phyloP scores from a whole-genome alignment of 805 yeast genomes.

The Isabelozyma gotoi region DNA sequence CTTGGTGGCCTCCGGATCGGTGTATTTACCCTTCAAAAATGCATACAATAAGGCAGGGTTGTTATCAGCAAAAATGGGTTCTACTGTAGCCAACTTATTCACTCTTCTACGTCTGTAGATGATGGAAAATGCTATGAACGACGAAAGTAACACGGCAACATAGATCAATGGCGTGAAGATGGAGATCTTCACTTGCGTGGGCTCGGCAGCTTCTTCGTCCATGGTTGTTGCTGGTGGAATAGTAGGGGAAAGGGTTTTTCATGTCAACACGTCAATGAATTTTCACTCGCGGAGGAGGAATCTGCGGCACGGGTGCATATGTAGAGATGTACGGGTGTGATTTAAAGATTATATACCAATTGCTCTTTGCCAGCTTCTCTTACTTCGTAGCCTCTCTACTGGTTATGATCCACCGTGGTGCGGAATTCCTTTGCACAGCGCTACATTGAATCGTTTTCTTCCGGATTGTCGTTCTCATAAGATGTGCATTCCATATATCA shows the following conservation, averaged over 20 bases:
- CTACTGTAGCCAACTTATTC: slow-evolving; percentile 53
- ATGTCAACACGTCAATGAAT: slow-evolving; percentile 1
- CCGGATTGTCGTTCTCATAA: too few relatives aligned
- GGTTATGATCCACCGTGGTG: too few relatives aligned
- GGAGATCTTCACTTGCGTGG: slow-evolving; percentile 30
- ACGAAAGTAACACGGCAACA: slow-evolving; percentile 63
- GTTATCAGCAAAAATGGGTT: slow-evolving; percentile 74
- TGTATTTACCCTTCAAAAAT: slow-evolving; percentile 50
- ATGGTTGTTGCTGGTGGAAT: slow-evolving; percentile 3
- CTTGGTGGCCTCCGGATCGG: slow-evolving; percentile 37
- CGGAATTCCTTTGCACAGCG: too few relatives aligned
- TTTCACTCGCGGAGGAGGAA: background rate
- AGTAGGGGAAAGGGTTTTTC: background rate
- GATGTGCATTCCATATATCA: too few relatives aligned
- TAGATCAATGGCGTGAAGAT: slow-evolving; percentile 71
- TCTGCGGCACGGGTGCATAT: background rate
- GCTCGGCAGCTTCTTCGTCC: slow-evolving; percentile 16
- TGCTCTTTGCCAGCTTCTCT: background rate
- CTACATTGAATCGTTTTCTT: too few relatives aligned
- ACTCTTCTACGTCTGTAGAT: slow-evolving; percentile 61
- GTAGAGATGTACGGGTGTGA: background rate
- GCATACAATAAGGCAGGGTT: slow-evolving; percentile 63
- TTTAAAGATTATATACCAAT: background rate
- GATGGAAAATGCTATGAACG: slow-evolving; percentile 68
- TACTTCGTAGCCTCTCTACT: background rate